phyloP scores from a whole-genome alignment of 2,329 filamentous ascomycete genomes.

The Sporothrix brasiliensis region DNA sequence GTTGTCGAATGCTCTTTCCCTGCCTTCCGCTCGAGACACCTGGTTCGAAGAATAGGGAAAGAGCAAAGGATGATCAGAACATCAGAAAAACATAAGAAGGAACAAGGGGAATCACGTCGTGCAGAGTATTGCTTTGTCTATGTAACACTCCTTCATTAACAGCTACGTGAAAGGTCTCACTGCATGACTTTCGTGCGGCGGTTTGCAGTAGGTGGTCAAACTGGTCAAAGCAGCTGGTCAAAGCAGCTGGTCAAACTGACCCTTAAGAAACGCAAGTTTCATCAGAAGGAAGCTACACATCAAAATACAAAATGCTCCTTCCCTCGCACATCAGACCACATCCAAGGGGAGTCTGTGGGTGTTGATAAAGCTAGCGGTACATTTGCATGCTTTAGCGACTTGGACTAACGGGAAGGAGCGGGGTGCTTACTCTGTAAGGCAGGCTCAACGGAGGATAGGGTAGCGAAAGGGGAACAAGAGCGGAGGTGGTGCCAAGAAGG shows the following conservation, averaged over 20 bases:
- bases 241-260: neutral
- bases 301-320: neutral
- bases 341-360: neutral
- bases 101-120: neutral
- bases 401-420: conserved; percentile 29
- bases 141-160: neutral
- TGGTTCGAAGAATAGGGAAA: neutral
- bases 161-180: conserved; percentile 20
- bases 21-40: neutral
- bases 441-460: neutral
- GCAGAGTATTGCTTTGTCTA: neutral
- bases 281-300: neutral
- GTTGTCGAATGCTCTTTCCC: neutral
- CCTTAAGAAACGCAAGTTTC: conserved; percentile 1
- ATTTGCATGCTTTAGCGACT: conserved; percentile 31
- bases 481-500: neutral
- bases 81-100: neutral
- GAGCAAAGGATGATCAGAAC: conserved; percentile 13
- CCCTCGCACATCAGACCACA: neutral
- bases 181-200: conserved; percentile 24
- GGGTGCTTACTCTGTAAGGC: conserved; percentile 18
- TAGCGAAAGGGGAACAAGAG: neutral
- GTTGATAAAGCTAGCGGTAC: conserved; percentile 15
- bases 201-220: conserved; percentile 15
- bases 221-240: too few species aligned